Conservation (phyloP, 148 eudicot genomes). For the Heliamphora exappendiculata region DNA sequence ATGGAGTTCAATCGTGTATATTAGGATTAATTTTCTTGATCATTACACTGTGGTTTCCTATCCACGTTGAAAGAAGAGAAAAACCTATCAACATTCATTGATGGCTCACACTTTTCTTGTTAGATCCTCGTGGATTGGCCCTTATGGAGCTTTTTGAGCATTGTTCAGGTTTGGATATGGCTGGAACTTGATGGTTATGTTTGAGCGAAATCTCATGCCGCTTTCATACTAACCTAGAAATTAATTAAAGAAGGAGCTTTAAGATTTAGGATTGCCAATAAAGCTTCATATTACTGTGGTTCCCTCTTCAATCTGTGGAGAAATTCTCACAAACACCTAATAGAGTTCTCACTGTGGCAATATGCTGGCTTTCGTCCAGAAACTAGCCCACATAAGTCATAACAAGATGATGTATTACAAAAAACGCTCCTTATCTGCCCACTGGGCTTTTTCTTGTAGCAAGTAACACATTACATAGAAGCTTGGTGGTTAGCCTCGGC, state of each 20-base stretch:
- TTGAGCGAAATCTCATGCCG: background rate
- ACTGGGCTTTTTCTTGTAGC: background rate
- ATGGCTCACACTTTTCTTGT: background rate
- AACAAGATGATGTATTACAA: background rate
- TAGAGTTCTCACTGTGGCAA: background rate
- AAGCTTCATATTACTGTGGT: no score
- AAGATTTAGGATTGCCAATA: background rate
- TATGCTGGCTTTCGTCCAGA: background rate
- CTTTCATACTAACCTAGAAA: background rate
- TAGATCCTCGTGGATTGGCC: background rate
- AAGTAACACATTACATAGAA: background rate
- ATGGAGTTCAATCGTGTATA: background rate
- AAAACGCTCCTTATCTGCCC: background rate
- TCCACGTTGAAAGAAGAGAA: background rate
- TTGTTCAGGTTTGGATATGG: background rate
- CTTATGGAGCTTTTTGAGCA: background rate
- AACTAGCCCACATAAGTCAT: background rate
- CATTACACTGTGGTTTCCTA: background rate
- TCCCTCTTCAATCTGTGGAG: no score
- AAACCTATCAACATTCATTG: background rate
- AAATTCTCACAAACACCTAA: background rate
- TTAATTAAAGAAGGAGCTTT: conserved; percentile 5
- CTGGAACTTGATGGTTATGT: background rate
- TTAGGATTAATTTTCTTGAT: background rate
- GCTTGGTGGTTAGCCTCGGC: background rate